These are phyloP conservation scores for Trypanosoma mega DNA, from an alignment of 208 protist genomes.

Conservation along the genomic window DNA sequence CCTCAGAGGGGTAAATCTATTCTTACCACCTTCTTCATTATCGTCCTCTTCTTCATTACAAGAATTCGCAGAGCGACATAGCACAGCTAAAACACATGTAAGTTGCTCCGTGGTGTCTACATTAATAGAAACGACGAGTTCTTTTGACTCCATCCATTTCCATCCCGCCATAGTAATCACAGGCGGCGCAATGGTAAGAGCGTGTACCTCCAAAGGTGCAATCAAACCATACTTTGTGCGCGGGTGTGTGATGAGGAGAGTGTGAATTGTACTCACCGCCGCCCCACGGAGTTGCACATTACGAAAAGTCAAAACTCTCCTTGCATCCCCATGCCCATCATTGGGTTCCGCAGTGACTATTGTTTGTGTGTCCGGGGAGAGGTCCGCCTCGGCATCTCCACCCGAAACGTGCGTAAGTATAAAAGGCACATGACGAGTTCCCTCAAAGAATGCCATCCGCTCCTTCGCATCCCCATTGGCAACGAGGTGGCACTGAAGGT, in stretches of 20 bases:
- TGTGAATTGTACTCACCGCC: slow-evolving; percentile 18
- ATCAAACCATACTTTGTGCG: slow-evolving; percentile 18
- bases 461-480: neutral
- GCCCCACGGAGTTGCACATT: slow-evolving; percentile 16
- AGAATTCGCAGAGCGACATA: too few species aligned
- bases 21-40: too few species aligned
- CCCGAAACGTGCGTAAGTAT: slow-evolving; percentile 26
- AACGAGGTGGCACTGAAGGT: slow-evolving; percentile 8
- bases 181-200: slow-evolving; percentile 14
- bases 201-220: slow-evolving; percentile 11
- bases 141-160: too few species aligned
- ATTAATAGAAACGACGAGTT: too few species aligned
- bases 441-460: slow-evolving; percentile 2
- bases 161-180: neutral
- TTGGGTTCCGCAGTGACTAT: slow-evolving; percentile 15
- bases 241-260: slow-evolving; percentile 19
- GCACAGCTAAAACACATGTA: too few species aligned
- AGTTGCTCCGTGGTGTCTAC: too few species aligned
- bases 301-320: slow-evolving; percentile 12
- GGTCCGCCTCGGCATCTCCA: slow-evolving; percentile 12
- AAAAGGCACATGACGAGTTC: slow-evolving; percentile 25
- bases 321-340: neutral
- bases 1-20: too few species aligned
- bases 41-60: too few species aligned
- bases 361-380: slow-evolving; percentile 9